Conservation (phyloP, 768 basidiomycete species). For the Stropharia rugosoannulata region DNA sequence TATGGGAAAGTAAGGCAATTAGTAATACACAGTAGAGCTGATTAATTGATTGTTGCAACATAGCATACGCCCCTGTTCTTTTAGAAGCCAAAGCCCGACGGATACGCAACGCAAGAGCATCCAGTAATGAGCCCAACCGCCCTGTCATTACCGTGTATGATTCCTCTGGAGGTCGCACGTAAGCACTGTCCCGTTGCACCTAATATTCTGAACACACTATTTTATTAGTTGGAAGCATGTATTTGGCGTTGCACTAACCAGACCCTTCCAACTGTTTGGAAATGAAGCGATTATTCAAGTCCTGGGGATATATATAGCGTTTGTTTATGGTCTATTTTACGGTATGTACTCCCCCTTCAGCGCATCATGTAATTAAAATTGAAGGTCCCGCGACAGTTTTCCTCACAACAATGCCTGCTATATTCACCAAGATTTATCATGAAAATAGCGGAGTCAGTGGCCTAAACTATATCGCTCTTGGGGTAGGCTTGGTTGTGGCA, state of each 20-base stretch:
- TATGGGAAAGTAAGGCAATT: constrained; percentile 58
- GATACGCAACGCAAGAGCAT: constrained; percentile 13
- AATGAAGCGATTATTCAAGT: constrained; percentile 68
- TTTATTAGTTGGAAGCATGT: constrained; percentile 48
- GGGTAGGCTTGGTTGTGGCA: constrained; percentile 55
- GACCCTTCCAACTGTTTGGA: constrained; percentile 65
- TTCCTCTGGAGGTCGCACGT: constrained; percentile 40
- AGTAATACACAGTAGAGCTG: too few species aligned
- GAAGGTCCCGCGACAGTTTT: constrained; percentile 44
- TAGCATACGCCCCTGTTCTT: neutral
- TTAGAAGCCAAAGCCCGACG: neutral
- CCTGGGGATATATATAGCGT: constrained; percentile 66
- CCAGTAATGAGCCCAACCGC: constrained; percentile 27
- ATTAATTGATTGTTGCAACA: too few species aligned
- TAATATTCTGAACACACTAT: neutral
- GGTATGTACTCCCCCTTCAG: constrained; percentile 30
- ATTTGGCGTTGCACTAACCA: constrained; percentile 49
- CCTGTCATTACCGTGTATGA: constrained; percentile 51
- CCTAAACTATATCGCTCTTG: constrained; percentile 71
- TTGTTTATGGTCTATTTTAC: constrained; percentile 64
- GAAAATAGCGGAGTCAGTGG: constrained; percentile 59
- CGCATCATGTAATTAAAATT: neutral
- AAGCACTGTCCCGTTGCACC: constrained; percentile 16
- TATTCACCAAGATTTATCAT: constrained; percentile 55
- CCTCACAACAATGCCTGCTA: constrained; percentile 61